Evolutionary conservation across 306 rosid species (phyloP), one percentile per base, ranked within the genome.

Genomic region (Vigna mungo): DNA sequence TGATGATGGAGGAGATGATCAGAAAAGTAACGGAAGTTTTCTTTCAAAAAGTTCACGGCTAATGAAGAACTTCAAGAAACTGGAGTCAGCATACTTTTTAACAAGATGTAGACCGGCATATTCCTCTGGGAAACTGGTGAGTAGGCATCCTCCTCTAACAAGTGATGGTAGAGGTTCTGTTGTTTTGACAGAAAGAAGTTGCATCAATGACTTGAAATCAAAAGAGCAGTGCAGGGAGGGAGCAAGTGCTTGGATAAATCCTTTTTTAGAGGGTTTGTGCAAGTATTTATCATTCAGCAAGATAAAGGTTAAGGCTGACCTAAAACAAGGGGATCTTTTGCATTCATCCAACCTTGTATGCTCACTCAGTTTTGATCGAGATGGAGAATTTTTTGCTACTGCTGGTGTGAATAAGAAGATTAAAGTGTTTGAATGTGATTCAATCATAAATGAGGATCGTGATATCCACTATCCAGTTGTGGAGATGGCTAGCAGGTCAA

Each of bases 351-450:
- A 92, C 80, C 86, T 96, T 7, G 99, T 96, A 55, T 91, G 98
- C 84, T 86, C 98, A 2, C 89, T 96, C 72, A 82, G 96, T 72
- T 96, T 96, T 69, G 98, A 96, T 52, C 98, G 99, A 4, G 97
- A 92, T 54, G 99, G 99, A 76, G 98, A 96, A 76, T 87, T 87
- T 82, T 91, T 96, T 20, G 99, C 99, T 20, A 89, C 98, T 2
- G 98, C 98, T 4, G 98, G 99, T 54, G 97, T 96, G 67, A 96
- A 92, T 82, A 92, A 90, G 90, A 96, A 91, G 85, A 92, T 96
- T 52, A 96, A 96, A 85, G 87, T 92, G 62, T 96, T 96, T 58
- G 99, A 93, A 71, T 92, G 90, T 41, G 89, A 96, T 56, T 13
- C 94, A 12, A 88, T 91, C 77, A 82, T 91, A 53, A 91, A 89